phyloP scores from a whole-genome alignment of 2,329 filamentous ascomycete genomes.

The Aspergillus udagawae region DNA sequence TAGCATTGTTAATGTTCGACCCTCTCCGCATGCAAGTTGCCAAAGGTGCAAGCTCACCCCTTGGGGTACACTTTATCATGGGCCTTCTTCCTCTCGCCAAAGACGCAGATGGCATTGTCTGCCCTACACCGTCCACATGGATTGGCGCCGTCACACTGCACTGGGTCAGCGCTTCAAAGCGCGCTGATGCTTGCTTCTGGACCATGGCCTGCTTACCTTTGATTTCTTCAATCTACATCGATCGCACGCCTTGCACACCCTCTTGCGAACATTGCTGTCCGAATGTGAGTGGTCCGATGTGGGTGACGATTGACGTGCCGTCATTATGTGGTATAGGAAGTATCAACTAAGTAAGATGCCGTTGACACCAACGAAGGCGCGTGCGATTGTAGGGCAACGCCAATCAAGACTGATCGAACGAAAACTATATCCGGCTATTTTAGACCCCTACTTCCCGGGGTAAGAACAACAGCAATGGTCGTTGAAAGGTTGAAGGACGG shows the following conservation, averaged over 20 bases:
- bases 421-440: background rate
- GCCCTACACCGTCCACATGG: slow-evolving; percentile 60
- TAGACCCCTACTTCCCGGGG: background rate
- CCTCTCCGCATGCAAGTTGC: background rate
- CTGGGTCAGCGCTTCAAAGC: slow-evolving; percentile 21
- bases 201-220: slow-evolving; percentile 45
- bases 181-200: slow-evolving; percentile 9
- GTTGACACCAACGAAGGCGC: background rate
- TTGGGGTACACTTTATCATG: slow-evolving; percentile 67
- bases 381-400: slow-evolving; percentile 17
- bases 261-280: slow-evolving; percentile 52
- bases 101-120: slow-evolving; percentile 63
- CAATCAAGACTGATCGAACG: background rate
- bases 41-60: slow-evolving; percentile 46
- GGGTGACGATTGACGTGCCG: slow-evolving; percentile 38
- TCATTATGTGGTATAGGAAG: slow-evolving; percentile 27
- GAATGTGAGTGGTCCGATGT: slow-evolving; percentile 39
- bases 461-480: slow-evolving; percentile 6
- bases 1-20: background rate
- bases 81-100: slow-evolving; percentile 62
- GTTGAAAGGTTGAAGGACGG: slow-evolving; percentile 3
- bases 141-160: slow-evolving; percentile 56
- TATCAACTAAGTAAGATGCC: background rate
- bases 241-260: slow-evolving; percentile 65
- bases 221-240: slow-evolving; percentile 64